Conservation (phyloP, 2,329 filamentous ascomycete genomes). For the Metarhizium brunneum region DNA sequence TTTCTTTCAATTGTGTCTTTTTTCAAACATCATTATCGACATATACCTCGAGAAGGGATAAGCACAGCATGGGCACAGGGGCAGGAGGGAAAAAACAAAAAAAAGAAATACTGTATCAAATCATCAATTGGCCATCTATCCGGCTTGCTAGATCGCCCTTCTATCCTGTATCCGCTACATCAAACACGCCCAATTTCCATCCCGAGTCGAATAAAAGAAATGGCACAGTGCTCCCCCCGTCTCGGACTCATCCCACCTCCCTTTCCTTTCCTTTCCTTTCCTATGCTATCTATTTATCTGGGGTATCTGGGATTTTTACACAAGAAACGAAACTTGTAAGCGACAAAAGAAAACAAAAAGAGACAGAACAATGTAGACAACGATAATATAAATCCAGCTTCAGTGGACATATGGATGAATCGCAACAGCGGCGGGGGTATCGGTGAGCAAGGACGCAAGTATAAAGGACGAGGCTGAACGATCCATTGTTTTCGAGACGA, state of each 20-base stretch:
- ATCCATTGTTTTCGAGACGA: not conserved
- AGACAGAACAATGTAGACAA: not conserved
- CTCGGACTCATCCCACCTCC: not conserved
- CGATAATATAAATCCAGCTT: not conserved
- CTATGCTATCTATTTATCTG: constrained; percentile 2
- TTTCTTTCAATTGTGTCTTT: not conserved
- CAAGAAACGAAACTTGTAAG: not conserved
- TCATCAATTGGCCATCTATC: not conserved
- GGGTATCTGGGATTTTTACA: constrained; percentile 4
- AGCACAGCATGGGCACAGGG: no score
- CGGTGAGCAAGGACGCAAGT: not conserved
- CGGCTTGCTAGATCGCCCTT: not conserved
- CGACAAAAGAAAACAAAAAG: not conserved
- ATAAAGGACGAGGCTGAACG: not conserved
- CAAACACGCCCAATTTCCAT: not conserved
- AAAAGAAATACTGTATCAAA: not conserved
- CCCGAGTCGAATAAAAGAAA: not conserved
- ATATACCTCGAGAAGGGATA: no score
- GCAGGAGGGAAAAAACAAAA: not conserved
- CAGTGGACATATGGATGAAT: not conserved
- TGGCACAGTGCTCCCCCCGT: not conserved
- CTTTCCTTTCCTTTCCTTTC: no score
- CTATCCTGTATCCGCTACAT: not conserved
- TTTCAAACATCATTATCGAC: no score
- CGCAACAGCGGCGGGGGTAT: not conserved